Conservation (phyloP, 805 yeast species). For the Blastobotrys mokoenaii region DNA sequence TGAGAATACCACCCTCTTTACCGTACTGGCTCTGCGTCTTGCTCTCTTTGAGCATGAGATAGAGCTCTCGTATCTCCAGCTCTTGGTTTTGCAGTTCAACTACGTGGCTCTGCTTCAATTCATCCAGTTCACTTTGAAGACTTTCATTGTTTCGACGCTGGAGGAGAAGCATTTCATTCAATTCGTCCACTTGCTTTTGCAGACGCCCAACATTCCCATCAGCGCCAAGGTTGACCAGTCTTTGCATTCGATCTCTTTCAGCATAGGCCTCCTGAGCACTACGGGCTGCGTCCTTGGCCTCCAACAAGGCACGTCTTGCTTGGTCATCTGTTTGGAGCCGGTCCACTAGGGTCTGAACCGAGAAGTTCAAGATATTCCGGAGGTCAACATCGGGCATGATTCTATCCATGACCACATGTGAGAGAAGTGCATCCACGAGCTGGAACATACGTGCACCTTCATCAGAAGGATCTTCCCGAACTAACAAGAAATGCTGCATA, state of each 20-base stretch:
- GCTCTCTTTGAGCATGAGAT: slow-evolving; percentile 45
- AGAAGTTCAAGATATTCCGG: slow-evolving; percentile 64
- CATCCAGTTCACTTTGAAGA: slow-evolving; percentile 54
- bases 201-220: slow-evolving; percentile 60
- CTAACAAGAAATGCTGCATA: slow-evolving; percentile 55
- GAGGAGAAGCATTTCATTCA: slow-evolving; percentile 46
- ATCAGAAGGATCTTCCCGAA: slow-evolving; percentile 30
- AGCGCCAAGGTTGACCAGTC: slow-evolving; percentile 66
- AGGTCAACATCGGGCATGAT: slow-evolving; percentile 37
- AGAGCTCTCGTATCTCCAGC: slow-evolving; percentile 49
- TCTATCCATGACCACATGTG: slow-evolving; percentile 49
- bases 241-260: slow-evolving; percentile 54
- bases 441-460: slow-evolving; percentile 45
- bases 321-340: slow-evolving; percentile 78
- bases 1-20: slow-evolving; percentile 22
- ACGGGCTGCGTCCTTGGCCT: slow-evolving; percentile 43
- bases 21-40: slow-evolving; percentile 11
- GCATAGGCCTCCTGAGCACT: slow-evolving; percentile 48
- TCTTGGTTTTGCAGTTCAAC: slow-evolving; percentile 37
- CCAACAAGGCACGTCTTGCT: slow-evolving; percentile 62
- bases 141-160: slow-evolving; percentile 57
- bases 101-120: slow-evolving; percentile 37
- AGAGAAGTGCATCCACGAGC: slow-evolving; percentile 55
- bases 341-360: slow-evolving; percentile 64
- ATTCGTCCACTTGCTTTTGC: slow-evolving; percentile 53